Evolutionary conservation across 208 protist species (phyloP).

Genomic region (Crithidia fasciculata): DNA sequence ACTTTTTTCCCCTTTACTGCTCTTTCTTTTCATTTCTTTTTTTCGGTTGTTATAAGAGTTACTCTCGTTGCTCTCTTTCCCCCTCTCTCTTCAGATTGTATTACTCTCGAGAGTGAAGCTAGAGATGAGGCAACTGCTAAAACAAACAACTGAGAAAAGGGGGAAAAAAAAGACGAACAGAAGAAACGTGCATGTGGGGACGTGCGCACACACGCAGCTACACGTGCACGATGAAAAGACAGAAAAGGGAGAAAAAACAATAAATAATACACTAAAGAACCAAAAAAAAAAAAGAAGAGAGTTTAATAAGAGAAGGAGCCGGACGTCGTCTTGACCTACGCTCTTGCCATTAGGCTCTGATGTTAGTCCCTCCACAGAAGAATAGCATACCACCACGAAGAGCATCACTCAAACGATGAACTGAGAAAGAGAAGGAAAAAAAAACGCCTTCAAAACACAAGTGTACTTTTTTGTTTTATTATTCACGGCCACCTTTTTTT

Average conservation of each 20-base stretch:
- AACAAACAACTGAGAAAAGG: neutral
- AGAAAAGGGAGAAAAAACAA: neutral
- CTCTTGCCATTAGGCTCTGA: no score
- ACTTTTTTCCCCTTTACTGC: neutral
- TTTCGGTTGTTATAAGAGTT: neutral
- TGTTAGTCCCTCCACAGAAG: no score
- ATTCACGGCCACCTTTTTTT: conserved; percentile 23
- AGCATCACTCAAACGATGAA: no score
- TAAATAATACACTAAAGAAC: conserved; percentile 11
- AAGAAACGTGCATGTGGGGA: neutral
- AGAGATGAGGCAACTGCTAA: no score
- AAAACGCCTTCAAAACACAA: conserved; percentile 15
- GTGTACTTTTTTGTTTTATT: neutral
- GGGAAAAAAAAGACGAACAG: conserved; percentile 10
- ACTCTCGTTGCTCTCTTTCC: neutral
- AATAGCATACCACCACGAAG: no score
- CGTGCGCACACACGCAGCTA: no score
- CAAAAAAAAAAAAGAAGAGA: conserved; percentile 7
- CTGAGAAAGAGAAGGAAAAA: neutral
- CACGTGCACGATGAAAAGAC: neutral
- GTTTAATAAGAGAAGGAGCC: conserved; percentile 16
- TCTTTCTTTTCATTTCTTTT: neutral
- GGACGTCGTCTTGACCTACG: neutral
- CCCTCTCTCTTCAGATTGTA: no score
- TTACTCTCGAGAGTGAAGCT: neutral